Evolutionary conservation across 139 green algal genomes (phyloP).

Genomic region (Trebouxia sp.): DNA sequence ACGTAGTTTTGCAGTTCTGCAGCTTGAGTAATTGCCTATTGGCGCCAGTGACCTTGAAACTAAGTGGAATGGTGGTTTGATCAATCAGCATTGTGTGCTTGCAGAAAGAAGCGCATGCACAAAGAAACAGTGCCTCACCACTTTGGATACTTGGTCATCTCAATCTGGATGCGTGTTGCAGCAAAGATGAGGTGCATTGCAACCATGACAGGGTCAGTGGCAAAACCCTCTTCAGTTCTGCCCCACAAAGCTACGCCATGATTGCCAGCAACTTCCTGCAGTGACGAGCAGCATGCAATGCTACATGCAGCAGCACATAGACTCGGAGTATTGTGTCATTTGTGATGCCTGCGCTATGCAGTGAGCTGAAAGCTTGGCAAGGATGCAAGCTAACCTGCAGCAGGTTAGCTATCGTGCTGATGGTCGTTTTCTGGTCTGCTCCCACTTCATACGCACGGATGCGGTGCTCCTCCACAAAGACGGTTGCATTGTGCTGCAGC

Average conservation of each 20-base stretch:
- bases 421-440: constrained; percentile 71
- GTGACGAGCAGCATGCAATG: too few species aligned
- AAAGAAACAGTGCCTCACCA: too few species aligned
- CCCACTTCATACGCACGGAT: constrained; percentile 82
- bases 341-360: background rate
- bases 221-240: constrained; percentile 78
- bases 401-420: constrained; percentile 85
- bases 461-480: constrained; percentile 61
- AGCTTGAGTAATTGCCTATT: too few species aligned
- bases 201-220: constrained; percentile 71
- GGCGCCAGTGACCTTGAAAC: too few species aligned
- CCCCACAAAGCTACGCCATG: constrained; percentile 89
- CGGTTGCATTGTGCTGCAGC: constrained; percentile 18
- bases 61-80: too few species aligned
- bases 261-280: constrained; percentile 85
- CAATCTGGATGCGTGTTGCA: constrained; percentile 88
- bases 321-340: too few species aligned
- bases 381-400: constrained; percentile 62
- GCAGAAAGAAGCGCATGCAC: too few species aligned
- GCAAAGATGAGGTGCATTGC: constrained; percentile 83
- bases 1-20: too few species aligned
- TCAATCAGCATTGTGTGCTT: too few species aligned
- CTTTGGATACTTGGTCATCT: constrained; percentile 87
- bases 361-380: background rate
- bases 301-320: too few species aligned